These are phyloP conservation scores for Alternaria ventricosa DNA, from an alignment of 2,329 filamentous ascomycete genomes.

Conservation along the genomic window DNA sequence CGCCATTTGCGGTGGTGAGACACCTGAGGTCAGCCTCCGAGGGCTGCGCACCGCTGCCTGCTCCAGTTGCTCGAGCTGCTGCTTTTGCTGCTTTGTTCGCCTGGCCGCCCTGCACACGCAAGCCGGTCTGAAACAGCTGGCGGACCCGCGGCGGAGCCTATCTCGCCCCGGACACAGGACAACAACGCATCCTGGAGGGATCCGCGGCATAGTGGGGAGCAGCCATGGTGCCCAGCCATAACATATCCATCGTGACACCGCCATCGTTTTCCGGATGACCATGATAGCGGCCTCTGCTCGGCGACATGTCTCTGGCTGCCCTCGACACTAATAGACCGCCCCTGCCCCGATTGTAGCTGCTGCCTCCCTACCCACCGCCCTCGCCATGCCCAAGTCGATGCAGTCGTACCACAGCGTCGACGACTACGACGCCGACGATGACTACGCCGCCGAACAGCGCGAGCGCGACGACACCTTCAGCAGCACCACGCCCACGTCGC, in stretches of 20 bases:
- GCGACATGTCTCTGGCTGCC: conserved; percentile 15
- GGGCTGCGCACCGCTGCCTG: neutral
- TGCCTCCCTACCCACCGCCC: neutral
- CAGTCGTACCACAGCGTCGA: conserved; percentile 46
- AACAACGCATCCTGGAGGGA: conserved; percentile 3
- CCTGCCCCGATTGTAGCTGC: conserved; percentile 10
- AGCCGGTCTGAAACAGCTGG: neutral
- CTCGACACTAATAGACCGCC: conserved; percentile 15
- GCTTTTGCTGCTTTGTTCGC: neutral
- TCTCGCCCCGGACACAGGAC: neutral
- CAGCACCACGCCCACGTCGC: conserved; percentile 45
- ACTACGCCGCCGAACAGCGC: conserved; percentile 39
- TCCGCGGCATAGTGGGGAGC: conserved; percentile 11
- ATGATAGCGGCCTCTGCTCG: conserved; percentile 17
- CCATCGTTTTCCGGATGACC: conserved; percentile 36
- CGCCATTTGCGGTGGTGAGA: conserved; percentile 2
- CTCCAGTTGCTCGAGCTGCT: neutral
- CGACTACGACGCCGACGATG: conserved; percentile 43
- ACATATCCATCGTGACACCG: conserved; percentile 28
- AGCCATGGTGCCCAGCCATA: conserved; percentile 17
- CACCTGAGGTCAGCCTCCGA: neutral
- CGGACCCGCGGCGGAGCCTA: neutral
- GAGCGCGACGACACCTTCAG: conserved; percentile 41
- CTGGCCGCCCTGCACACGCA: neutral
- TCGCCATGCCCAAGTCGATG: conserved; percentile 45